Evolutionary conservation across 106 monocot species (phyloP).

Genomic region (Platanthera zijinensis): DNA sequence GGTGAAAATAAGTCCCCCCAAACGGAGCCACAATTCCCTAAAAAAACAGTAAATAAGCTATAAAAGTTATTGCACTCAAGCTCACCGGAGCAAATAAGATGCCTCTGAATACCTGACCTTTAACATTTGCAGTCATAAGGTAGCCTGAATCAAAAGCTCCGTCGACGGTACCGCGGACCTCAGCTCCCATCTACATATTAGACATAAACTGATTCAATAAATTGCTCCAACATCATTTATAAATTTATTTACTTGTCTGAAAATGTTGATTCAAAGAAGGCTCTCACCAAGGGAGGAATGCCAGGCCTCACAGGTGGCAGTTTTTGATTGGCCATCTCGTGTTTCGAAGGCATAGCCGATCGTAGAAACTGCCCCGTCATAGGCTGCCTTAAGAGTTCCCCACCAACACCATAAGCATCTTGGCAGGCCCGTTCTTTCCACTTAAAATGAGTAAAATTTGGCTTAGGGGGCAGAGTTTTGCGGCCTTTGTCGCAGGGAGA

Average conservation of each 20-base stretch:
- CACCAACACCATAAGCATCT: conserved; percentile 10
- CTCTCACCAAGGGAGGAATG: conserved; percentile 43
- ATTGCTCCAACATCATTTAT: not conserved
- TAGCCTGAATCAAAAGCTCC: conserved; percentile 93
- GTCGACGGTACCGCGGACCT: conserved; percentile 76
- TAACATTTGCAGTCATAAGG: conserved; percentile 88
- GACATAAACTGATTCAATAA: not conserved
- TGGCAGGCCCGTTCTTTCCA: conserved; percentile 16
- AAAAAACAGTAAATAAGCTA: no score
- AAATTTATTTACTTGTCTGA: not conserved
- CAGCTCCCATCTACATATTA: conserved; percentile 62
- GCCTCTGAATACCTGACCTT: conserved; percentile 83
- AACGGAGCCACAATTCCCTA: no score
- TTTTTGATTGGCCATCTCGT: conserved; percentile 40
- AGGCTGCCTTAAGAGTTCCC: conserved; percentile 14
- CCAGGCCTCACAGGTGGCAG: conserved; percentile 16
- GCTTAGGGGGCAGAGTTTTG: conserved; percentile 18
- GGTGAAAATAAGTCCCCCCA: no score
- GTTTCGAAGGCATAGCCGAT: conserved; percentile 22
- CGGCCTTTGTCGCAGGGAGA: conserved; percentile 29
- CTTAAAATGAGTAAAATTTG: conserved; percentile 25
- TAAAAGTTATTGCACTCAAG: not conserved
- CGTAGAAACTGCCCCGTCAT: conserved; percentile 46
- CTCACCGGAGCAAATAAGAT: conserved; percentile 85
- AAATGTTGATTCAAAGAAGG: not conserved